These are phyloP conservation scores for Anisodus tanguticus DNA, from an alignment of 257 asterid genomes.

Conservation along the genomic window DNA sequence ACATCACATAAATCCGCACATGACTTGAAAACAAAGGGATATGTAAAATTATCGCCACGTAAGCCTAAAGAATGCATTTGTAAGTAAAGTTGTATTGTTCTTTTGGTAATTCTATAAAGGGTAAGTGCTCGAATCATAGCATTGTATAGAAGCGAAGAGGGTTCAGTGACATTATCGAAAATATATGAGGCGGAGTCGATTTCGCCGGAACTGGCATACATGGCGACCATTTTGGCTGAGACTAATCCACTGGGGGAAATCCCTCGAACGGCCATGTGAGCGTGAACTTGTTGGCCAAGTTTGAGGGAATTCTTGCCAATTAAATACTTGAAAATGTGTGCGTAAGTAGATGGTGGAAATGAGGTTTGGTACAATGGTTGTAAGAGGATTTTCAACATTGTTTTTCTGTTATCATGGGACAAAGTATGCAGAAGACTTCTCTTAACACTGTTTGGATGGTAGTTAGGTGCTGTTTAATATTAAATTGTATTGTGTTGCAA, in stretches of 20 bases:
- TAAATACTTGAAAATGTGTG: slow-evolving; percentile 62
- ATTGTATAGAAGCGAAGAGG: slow-evolving; percentile 61
- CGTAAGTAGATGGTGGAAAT: slow-evolving; percentile 50
- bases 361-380: slow-evolving; percentile 49
- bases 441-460: too few relatives aligned
- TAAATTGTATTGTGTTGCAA: too few relatives aligned
- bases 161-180: slow-evolving; percentile 46
- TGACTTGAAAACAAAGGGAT: slow-evolving; percentile 79
- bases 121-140: slow-evolving; percentile 75
- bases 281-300: slow-evolving; percentile 77
- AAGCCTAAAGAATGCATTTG: slow-evolving; percentile 55
- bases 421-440: too few relatives aligned
- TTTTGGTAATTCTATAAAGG: slow-evolving; percentile 47
- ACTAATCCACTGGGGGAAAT: slow-evolving; percentile 52
- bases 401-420: slow-evolving; percentile 31
- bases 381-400: slow-evolving; percentile 47
- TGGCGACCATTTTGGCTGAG: slow-evolving; percentile 89
- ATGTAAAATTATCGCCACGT: slow-evolving; percentile 75
- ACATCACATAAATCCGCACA: slow-evolving; percentile 47
- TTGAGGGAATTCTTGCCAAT: slow-evolving; percentile 65
- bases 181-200: slow-evolving; percentile 58
- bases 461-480: too few relatives aligned
- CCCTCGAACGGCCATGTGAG: slow-evolving; percentile 63
- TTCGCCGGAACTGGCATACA: slow-evolving; percentile 92
- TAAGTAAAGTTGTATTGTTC: slow-evolving; percentile 38